Evolutionary conservation across 306 rosid species (phyloP).

Genomic region (Hylodesmum podocarpum): DNA sequence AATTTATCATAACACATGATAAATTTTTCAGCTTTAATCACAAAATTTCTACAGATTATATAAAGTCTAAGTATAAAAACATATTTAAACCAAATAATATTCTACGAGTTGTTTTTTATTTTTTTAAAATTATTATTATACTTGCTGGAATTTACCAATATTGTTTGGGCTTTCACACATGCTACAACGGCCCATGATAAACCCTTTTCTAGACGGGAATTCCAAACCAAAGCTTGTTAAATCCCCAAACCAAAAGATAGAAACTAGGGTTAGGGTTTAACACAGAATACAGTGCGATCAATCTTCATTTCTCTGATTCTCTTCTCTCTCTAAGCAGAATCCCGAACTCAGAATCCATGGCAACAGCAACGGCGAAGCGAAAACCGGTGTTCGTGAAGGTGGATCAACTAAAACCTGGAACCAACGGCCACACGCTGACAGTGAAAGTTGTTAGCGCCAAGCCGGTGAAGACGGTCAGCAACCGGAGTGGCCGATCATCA

Average conservation of each 20-base stretch:
- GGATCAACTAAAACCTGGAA: conserved; percentile 76
- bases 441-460: conserved; percentile 75
- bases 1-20: too few relatives aligned
- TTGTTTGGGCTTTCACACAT: neutral
- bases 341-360: conserved; percentile 39
- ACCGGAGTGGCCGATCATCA: conserved; percentile 54
- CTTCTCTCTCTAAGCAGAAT: neutral
- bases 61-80: too few relatives aligned
- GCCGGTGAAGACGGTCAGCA: conserved; percentile 38
- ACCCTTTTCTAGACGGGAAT: neutral
- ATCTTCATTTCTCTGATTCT: neutral
- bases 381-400: conserved; percentile 84
- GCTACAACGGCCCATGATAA: neutral
- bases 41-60: too few relatives aligned
- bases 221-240: conserved; percentile 14
- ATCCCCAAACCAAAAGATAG: conserved; percentile 34
- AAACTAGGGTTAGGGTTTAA: conserved; percentile 44
- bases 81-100: too few relatives aligned
- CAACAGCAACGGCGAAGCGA: conserved; percentile 58
- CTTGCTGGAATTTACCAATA: neutral
- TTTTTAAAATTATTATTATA: neutral
- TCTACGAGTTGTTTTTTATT: too few relatives aligned
- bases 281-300: neutral
- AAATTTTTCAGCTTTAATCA: too few relatives aligned
- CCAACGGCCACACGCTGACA: conserved; percentile 77